Evolutionary conservation across 2,329 filamentous ascomycete genomes (phyloP).

Genomic region (Tolypocladium cylindrosporum): DNA sequence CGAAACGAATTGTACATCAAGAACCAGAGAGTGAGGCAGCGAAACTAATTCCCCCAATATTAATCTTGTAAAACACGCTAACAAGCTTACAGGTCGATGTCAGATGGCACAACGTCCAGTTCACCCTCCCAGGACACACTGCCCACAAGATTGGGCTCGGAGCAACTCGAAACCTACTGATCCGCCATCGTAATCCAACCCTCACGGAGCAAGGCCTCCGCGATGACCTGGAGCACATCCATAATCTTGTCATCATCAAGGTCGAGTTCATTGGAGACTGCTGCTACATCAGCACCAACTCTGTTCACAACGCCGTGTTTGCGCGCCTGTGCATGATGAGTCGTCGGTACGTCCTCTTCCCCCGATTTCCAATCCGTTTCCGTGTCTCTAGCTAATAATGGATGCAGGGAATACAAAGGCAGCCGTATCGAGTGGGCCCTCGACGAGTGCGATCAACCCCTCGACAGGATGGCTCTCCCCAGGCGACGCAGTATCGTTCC

Average conservation of each 20-base stretch:
- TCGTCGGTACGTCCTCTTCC: constrained; percentile 28
- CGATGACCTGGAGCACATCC: constrained; percentile 71
- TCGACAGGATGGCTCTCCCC: constrained; percentile 21
- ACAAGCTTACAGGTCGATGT: constrained; percentile 47
- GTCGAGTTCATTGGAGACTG: constrained; percentile 48
- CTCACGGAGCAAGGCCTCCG: constrained; percentile 57
- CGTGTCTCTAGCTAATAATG: too few species aligned
- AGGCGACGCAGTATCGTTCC: constrained; percentile 10
- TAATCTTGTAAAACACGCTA: too few species aligned
- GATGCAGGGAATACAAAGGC: constrained; percentile 52
- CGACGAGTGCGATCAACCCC: constrained; percentile 61
- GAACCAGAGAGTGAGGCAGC: constrained; percentile 41
- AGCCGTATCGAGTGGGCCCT: constrained; percentile 59
- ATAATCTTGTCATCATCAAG: constrained; percentile 63
- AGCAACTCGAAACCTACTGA: constrained; percentile 64
- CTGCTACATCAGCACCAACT: constrained; percentile 66
- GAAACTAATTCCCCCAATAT: too few species aligned
- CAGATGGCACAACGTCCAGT: constrained; percentile 63
- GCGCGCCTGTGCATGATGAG: constrained; percentile 72
- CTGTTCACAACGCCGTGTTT: constrained; percentile 64
- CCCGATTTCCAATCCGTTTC: background rate
- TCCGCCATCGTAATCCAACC: constrained; percentile 46
- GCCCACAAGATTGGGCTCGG: constrained; percentile 53
- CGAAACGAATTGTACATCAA: constrained; percentile 59
- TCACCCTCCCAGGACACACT: constrained; percentile 52